Evolutionary conservation across 2,329 filamentous ascomycete species (phyloP), one percentile per base, ranked within the genome.

Genomic region (Trichophyton mentagrophytes): DNA sequence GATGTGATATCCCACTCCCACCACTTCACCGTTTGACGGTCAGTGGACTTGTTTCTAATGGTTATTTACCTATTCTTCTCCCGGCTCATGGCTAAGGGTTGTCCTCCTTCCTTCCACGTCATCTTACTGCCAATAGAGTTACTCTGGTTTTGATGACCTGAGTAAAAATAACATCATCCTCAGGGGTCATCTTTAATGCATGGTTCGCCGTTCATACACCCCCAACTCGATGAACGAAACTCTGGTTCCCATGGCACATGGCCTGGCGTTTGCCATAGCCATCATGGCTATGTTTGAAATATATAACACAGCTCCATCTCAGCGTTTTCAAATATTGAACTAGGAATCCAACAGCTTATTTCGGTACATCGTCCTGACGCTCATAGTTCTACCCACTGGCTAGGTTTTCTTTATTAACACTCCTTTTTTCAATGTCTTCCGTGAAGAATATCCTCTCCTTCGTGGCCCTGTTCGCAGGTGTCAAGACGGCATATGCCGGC

Each of bases 401-500:
- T 55, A 55, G 49, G 27, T 36, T 55, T 36, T 6, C 13, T 55
- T 55, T 36, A 20, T 36, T 27, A 55, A 27, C 49, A 36, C 20
- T 56, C 22, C 25, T 49, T 40, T 15, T 58, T 66, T 22, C 2
- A 3, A 75, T 74, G 71, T 64, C 63, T 64, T 66, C 66, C 36
- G 62, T 67, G 27, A 65, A 64, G 53, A 65, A 61, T 8, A 44
- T 69, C 59, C 38, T 73, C 38, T 62, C 66, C 53, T 62, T 70
- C 30, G 63, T 68, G 2, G 65, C 69, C 44, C 65, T 72, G 61
- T 55, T 72, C 36, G 69, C 70, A 46, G 67, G 66, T 51, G 47
- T 76, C 30, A 42, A 42, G 33, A 47, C 38, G 7, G 71, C 67
- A 9, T 67, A 71, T 64, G 77, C 75, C 15, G 72, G 70, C 25